Base-by-base conservation (phyloP, 805 yeast genomes). In the Yarrowia hollandica region DNA sequence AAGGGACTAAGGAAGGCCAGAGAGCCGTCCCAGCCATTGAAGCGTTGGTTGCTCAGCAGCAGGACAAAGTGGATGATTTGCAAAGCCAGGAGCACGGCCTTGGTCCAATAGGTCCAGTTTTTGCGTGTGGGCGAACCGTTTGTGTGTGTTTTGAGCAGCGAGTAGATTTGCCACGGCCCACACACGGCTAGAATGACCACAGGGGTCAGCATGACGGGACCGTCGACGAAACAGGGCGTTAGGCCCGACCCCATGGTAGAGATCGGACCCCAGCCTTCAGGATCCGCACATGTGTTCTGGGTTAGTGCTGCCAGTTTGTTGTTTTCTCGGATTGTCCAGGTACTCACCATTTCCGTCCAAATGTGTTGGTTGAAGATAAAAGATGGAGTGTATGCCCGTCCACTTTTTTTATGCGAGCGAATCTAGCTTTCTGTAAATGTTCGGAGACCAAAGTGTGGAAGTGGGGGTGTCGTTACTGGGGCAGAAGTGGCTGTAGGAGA, bases 141-240 rank as follows among this genome's bases (percentile, higher is more conserved):
- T 41, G 58, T 61, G 12, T 12, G 25, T 1, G n/a, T n/a, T 34
- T 60, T 18, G 7, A 64, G 55, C 56, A 73, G 64, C 18, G 25
- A 12, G 16, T 55, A 19, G n/a, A 71, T 37, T 60, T 70, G 73
- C 39, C 59, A 37, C 4, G 65, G n/a, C 11, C 74, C 74, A 12
- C 66, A 42, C 12, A 70, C 30, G 11, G 72, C 42, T 21, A 69
- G 38, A 5, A 74, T 42, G n/a, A 69, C 12, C 10, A 67, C 66
- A 15, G 73, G 71, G 14, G 70, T 23, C 37, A 65, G 66, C 23
- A 69, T 59, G 23, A 74, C 61, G 4, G 66, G 64, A 15, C 76
- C 78, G 12, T 72, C 72, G 55, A 69, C 60, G 57, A 75, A 75
- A 62, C 78, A 75, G n/a, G 74, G 72, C 14, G 74, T 67, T 50